Conservation (phyloP, 768 basidiomycete genomes). For the Kwoniella europaea region DNA sequence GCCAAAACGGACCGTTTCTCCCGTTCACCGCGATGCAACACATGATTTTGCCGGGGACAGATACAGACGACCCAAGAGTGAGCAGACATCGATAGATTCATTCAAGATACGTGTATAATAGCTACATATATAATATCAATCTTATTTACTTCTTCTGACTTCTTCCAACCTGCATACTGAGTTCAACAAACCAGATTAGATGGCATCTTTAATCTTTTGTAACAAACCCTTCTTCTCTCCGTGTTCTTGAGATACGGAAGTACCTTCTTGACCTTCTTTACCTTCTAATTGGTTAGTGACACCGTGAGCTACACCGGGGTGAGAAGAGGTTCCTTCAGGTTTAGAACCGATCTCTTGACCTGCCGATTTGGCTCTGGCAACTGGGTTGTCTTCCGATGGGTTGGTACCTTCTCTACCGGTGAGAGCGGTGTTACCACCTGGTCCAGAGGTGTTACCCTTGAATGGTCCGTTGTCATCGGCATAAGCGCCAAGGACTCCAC, state of each 20-base stretch:
- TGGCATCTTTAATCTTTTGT: slow-evolving; percentile 25
- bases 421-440: slow-evolving; percentile 40
- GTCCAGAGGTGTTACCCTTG: slow-evolving; percentile 42
- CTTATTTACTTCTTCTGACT: background rate
- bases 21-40: too few relatives aligned
- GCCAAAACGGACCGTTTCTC: too few relatives aligned
- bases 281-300: background rate
- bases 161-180: background rate
- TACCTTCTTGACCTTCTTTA: background rate
- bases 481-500: slow-evolving; percentile 40
- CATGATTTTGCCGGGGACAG: background rate
- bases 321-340: slow-evolving; percentile 18
- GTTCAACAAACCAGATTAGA: background rate
- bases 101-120: slow-evolving; percentile 15
- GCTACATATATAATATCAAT: slow-evolving; percentile 18
- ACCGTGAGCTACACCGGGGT: slow-evolving; percentile 14
- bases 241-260: background rate
- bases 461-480: slow-evolving; percentile 36
- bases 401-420: slow-evolving; percentile 50
- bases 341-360: slow-evolving; percentile 14
- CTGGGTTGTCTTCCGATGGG: slow-evolving; percentile 35
- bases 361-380: slow-evolving; percentile 35
- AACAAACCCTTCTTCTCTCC: slow-evolving; percentile 27
- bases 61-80: too few relatives aligned
- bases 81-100: background rate